A percentile compares a stretch with the other conserved stretches of the same genome.
These are phyloP conservation scores for Zancudomyces culisetae DNA, from an alignment of 371 early-diverging fungal genomes.

Conservation along the genomic window DNA sequence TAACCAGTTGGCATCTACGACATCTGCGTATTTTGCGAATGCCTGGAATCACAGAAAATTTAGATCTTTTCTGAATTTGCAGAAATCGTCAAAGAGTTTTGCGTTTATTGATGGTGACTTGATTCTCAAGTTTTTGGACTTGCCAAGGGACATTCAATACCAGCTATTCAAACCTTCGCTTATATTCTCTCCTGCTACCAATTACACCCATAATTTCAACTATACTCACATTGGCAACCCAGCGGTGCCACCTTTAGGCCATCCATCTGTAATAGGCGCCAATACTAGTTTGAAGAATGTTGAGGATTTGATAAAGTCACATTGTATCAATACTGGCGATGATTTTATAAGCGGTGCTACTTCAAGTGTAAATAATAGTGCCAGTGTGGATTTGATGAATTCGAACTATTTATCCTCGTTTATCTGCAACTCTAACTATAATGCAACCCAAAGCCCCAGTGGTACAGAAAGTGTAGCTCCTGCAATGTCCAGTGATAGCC, in stretches of 20 bases:
- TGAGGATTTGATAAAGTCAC: neutral
- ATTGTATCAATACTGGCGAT: neutral
- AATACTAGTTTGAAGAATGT: neutral
- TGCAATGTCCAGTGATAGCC: too few relatives aligned
- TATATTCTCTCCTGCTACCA: too few relatives aligned
- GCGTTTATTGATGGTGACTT: conserved; percentile 78
- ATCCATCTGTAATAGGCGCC: neutral
- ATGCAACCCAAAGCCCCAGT: too few relatives aligned
- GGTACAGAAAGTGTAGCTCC: neutral
- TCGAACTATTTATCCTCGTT: too few relatives aligned
- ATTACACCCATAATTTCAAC: too few relatives aligned
- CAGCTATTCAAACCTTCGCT: conserved; percentile 8
- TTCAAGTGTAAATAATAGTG: too few relatives aligned
- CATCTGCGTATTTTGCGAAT: neutral
- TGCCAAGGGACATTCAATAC: conserved; percentile 28
- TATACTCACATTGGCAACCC: neutral
- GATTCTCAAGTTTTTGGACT: conserved; percentile 50
- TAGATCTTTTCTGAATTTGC: conserved; percentile 38
- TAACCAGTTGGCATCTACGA: conserved; percentile 10
- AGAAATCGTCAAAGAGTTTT: conserved; percentile 23
- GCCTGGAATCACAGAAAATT: conserved; percentile 28
- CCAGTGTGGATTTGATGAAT: too few relatives aligned
- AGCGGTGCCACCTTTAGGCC: neutral
- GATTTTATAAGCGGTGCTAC: too few relatives aligned
- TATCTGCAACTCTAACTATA: too few relatives aligned